Conservation (phyloP, 352 stramenopile species). For the Pythium angustatum region DNA sequence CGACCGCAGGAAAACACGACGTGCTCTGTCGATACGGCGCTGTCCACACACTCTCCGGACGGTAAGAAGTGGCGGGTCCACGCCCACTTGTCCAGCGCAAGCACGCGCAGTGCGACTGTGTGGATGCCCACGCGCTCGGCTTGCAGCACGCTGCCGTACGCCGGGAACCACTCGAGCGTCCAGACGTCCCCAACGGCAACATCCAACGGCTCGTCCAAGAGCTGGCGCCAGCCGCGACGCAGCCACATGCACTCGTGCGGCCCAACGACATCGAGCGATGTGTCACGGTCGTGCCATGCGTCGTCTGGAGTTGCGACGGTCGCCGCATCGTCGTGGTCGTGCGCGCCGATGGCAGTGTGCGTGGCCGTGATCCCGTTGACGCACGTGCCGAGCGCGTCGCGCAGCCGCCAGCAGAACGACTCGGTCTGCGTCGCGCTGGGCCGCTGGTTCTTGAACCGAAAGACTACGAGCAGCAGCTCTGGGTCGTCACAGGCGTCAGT, state of each 20-base stretch:
- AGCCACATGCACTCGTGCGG: slow-evolving; percentile 4
- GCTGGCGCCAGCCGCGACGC: slow-evolving; percentile 2
- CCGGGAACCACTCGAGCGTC: slow-evolving; percentile 41
- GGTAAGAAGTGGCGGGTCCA: slow-evolving; percentile 38
- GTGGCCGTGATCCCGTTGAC: no score
- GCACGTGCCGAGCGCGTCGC: slow-evolving; percentile 29
- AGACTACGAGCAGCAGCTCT: slow-evolving; percentile 36
- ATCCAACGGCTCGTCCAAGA: background rate
- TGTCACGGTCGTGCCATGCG: background rate
- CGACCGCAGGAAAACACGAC: slow-evolving; percentile 34
- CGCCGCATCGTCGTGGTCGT: slow-evolving; percentile 5
- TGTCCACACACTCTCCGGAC: slow-evolving; percentile 36
- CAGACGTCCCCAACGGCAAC: slow-evolving; percentile 5
- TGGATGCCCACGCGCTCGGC: slow-evolving; percentile 27
- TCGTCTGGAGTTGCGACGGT: slow-evolving; percentile 5
- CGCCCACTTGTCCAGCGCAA: slow-evolving; percentile 49
- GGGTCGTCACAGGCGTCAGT: no score
- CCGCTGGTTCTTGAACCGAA: slow-evolving; percentile 48
- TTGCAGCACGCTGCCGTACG: slow-evolving; percentile 51
- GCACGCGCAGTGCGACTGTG: slow-evolving; percentile 34
- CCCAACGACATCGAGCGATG: slow-evolving; percentile 4
- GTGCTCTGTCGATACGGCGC: slow-evolving; percentile 33
- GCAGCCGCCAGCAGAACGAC: slow-evolving; percentile 26
- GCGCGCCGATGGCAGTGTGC: slow-evolving; percentile 6
- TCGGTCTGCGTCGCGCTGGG: slow-evolving; percentile 38